These are phyloP conservation scores for Orbilia oligospora DNA, from an alignment of 2,329 filamentous ascomycete species.

Conservation along the genomic window DNA sequence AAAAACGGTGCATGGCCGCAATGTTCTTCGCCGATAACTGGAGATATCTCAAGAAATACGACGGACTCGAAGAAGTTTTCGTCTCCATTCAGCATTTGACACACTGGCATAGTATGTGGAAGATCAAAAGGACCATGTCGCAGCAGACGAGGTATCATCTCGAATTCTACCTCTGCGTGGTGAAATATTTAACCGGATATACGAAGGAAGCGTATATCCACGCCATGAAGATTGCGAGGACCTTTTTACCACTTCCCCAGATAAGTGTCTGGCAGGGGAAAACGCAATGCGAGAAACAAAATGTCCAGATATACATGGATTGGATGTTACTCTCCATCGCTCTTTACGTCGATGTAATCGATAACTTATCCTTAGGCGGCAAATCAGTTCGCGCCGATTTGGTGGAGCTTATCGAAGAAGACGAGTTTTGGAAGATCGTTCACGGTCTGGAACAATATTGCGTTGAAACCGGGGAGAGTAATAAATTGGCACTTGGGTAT, in stretches of 20 bases:
- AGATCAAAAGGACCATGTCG: neutral
- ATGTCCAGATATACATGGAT: slow-evolving; percentile 5
- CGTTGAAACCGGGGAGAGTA: neutral
- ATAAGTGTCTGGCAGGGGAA: neutral
- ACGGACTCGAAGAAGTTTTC: neutral
- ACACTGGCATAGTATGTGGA: neutral
- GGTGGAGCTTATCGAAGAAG: neutral
- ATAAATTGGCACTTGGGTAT: slow-evolving; percentile 5
- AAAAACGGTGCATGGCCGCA: slow-evolving; percentile 17
- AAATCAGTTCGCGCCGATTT: neutral
- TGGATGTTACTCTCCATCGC: slow-evolving; percentile 33
- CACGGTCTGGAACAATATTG: neutral
- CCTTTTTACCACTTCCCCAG: neutral
- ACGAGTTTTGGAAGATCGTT: slow-evolving; percentile 13
- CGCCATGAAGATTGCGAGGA: neutral
- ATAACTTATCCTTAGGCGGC: neutral
- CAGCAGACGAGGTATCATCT: slow-evolving; percentile 12
- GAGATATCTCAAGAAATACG: neutral
- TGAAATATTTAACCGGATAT: neutral
- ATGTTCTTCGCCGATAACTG: slow-evolving; percentile 34
- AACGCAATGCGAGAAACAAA: neutral
- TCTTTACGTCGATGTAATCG: neutral
- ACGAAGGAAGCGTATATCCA: neutral
- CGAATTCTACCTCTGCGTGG: slow-evolving; percentile 20
- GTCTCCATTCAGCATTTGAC: neutral